A percentile compares a stretch with the other conserved stretches of the same genome.
phyloP scores from a whole-genome alignment of 2,329 filamentous ascomycete species.

The Didymella segeticola region DNA sequence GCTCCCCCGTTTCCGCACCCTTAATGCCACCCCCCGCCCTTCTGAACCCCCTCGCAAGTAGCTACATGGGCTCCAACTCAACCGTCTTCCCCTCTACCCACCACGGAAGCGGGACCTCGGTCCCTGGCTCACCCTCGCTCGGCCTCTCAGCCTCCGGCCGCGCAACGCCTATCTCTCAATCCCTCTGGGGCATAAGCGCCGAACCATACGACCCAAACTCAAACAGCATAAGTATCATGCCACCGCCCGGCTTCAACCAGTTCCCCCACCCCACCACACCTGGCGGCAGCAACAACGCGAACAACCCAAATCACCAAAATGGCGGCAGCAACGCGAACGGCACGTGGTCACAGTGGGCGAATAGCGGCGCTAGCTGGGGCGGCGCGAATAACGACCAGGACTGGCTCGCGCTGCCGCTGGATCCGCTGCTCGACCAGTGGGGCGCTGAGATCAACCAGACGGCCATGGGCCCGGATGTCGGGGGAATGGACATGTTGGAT shows the following conservation, averaged over 20 bases:
- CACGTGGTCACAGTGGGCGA: slow-evolving; percentile 27
- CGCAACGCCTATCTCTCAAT: slow-evolving; percentile 40
- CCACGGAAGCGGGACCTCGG: slow-evolving; percentile 27
- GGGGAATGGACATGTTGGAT: slow-evolving; percentile 60
- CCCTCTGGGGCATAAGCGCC: slow-evolving; percentile 53
- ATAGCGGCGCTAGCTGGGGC: slow-evolving; percentile 26
- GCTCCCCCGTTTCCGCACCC: slow-evolving; percentile 38
- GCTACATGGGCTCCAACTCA: slow-evolving; percentile 21
- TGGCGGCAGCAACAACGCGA: slow-evolving; percentile 20
- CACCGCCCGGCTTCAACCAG: slow-evolving; percentile 22
- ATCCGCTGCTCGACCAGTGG: slow-evolving; percentile 65
- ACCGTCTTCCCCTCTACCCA: slow-evolving; percentile 5
- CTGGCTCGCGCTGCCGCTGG: slow-evolving; percentile 68
- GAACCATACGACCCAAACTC: slow-evolving; percentile 54
- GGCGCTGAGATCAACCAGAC: slow-evolving; percentile 64
- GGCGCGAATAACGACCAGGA: slow-evolving; percentile 52
- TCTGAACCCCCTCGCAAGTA: slow-evolving; percentile 21
- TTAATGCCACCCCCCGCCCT: slow-evolving; percentile 43
- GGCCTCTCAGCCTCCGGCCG: slow-evolving; percentile 40
- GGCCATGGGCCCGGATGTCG: slow-evolving; percentile 69
- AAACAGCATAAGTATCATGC: slow-evolving; percentile 57
- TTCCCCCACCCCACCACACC: slow-evolving; percentile 17
- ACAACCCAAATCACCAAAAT: slow-evolving; percentile 15
- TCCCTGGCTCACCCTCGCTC: slow-evolving; percentile 36
- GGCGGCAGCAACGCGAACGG: slow-evolving; percentile 15